Evolutionary conservation across 1,284 basidiomycete species (phyloP), one percentile per base, ranked within the genome.

Genomic region (Dichomitus squalens): DNA sequence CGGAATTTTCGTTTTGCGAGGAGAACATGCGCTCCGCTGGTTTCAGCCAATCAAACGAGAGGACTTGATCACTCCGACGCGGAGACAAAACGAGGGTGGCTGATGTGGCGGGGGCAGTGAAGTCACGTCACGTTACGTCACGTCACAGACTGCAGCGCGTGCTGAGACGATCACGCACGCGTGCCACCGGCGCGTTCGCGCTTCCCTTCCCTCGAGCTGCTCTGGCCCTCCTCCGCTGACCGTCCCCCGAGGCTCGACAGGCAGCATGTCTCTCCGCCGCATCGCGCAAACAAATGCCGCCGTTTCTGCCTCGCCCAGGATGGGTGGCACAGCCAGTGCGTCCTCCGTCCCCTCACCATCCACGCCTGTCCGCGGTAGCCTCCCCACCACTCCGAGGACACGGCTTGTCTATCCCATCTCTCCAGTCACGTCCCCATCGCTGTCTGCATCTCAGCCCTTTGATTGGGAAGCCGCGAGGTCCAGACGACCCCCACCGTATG

Each of bases 381-480:
- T 52, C 8, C 63, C 61, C 40, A 60, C 64, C 35, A 70, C 71
- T 7, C 69, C 68, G 11, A 65, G 66, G 29, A 64, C 69, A 9
- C 66, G 66, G 34, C 64, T 72, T n/a, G 61, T 68, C 34, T 72
- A 73, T 46, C 53, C 64, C 18, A 53, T 65, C 54, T 60, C 89
- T 79, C 29, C 88, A 79, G 5, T 84, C 79, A 49, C 79, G 1
- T 84, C 84, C 0, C 84, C 87, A 1, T 92, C 89, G 1, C 77
- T 87, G 40, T 90, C 88, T 12, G 86, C 86, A 0, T 86, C 86
- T 11, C 72, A 79, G 9, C 87, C 89, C 0, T 92, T 93, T 67
- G 90, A 93, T 74, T 93, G 90, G 91, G 87, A 89, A 39, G 90
- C 91, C 0, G 90, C 84, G 8, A 77, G 85, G 20, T 79, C 82